Conservation (phyloP, 2,329 filamentous ascomycete genomes). For the Aspergillus novoparasiticus region DNA sequence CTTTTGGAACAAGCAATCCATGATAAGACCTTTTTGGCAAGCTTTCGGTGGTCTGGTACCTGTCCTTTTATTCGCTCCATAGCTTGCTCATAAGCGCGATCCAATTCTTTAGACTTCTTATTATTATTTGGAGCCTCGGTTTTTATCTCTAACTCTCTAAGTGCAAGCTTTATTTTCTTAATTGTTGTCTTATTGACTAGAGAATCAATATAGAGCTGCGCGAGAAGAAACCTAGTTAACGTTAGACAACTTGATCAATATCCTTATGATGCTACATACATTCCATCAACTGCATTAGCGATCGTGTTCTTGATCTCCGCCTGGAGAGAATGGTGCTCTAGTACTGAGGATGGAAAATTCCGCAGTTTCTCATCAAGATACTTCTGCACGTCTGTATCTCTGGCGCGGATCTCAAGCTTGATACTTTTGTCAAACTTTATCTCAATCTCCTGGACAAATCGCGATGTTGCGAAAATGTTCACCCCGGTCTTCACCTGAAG, state of each 20-base stretch:
- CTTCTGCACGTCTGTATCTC: slow-evolving; percentile 32
- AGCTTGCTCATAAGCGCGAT: slow-evolving; percentile 45
- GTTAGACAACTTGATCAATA: neutral
- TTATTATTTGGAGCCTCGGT: slow-evolving; percentile 15
- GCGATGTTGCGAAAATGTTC: slow-evolving; percentile 38
- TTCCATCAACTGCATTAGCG: slow-evolving; percentile 31
- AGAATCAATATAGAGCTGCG: slow-evolving; percentile 26
- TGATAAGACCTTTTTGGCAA: slow-evolving; percentile 44
- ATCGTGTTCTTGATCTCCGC: slow-evolving; percentile 27
- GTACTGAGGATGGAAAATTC: slow-evolving; percentile 20
- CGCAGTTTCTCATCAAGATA: slow-evolving; percentile 32
- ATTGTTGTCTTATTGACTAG: slow-evolving; percentile 15
- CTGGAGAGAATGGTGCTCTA: slow-evolving; percentile 18
- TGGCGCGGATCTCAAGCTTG: slow-evolving; percentile 37
- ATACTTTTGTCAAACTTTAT: slow-evolving; percentile 19
- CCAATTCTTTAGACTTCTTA: slow-evolving; percentile 24
- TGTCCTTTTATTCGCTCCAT: slow-evolving; percentile 50
- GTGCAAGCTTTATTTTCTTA: slow-evolving; percentile 35
- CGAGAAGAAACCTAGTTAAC: slow-evolving; percentile 30
- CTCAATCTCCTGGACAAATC: slow-evolving; percentile 28
- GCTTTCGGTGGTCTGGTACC: slow-evolving; percentile 24
- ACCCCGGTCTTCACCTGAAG: slow-evolving; percentile 20
- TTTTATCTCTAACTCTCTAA: slow-evolving; percentile 36
- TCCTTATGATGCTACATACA: slow-evolving; percentile 29
- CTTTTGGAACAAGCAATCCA: slow-evolving; percentile 47